These are phyloP conservation scores for Lactarius tabidus DNA, from an alignment of 768 basidiomycete species.

Conservation along the genomic window DNA sequence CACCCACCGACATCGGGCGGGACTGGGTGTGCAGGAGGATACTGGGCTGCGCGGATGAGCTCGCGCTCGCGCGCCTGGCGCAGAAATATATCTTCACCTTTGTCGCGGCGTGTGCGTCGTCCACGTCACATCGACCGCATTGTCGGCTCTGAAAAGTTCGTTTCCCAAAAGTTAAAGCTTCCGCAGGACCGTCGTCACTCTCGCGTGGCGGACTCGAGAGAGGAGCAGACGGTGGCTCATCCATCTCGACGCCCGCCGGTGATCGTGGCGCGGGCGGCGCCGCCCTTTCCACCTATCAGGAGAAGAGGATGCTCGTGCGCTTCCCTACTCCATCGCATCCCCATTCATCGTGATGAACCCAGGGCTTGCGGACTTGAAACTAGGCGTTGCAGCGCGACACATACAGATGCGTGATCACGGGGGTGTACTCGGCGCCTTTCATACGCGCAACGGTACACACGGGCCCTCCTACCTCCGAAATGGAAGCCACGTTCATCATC, in stretches of 20 bases:
- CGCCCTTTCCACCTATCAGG: slow-evolving; percentile 1
- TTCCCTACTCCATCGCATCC: not conserved
- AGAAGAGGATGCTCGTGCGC: slow-evolving; percentile 10
- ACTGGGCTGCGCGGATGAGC: slow-evolving; percentile 20
- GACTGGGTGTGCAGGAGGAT: slow-evolving; percentile 22
- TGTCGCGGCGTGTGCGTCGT: slow-evolving; percentile 20
- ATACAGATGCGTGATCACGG: slow-evolving; percentile 15
- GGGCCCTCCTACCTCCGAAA: not conserved
- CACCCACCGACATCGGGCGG: slow-evolving; percentile 17
- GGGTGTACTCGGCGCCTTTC: not conserved
- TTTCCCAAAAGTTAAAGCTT: slow-evolving; percentile 18
- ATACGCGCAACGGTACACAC: not conserved
- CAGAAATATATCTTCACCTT: slow-evolving; percentile 24
- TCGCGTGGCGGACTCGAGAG: not conserved
- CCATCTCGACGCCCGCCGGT: slow-evolving; percentile 4
- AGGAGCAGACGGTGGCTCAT: not conserved
- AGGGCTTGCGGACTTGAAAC: not conserved
- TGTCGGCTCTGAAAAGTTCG: not conserved
- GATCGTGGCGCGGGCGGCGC: not conserved
- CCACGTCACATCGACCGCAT: not conserved
- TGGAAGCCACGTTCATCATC: slow-evolving; percentile 10
- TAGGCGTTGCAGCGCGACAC: slow-evolving; percentile 19
- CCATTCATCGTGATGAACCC: not conserved
- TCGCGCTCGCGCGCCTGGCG: slow-evolving; percentile 19
- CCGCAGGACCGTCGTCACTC: slow-evolving; percentile 7